Conservation (phyloP, 192 early-diverging fungal species). For the Podila minutissima region DNA sequence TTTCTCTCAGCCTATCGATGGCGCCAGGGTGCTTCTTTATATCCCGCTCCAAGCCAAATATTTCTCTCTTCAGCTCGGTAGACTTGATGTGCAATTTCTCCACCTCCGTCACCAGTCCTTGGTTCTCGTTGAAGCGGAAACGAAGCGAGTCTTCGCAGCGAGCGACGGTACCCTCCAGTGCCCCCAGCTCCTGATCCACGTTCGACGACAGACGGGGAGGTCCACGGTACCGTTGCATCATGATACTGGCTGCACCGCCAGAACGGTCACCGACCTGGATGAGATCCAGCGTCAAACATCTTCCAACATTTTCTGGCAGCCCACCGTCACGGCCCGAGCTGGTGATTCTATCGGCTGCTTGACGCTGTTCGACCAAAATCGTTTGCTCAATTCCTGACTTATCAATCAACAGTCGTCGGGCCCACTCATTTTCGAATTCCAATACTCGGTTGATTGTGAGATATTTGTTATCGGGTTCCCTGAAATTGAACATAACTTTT, state of each 20-base stretch:
- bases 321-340: slow-evolving; percentile 51
- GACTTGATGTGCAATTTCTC: slow-evolving; percentile 4
- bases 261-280: slow-evolving; percentile 66
- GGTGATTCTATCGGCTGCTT: slow-evolving; percentile 57
- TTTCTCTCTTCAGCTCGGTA: slow-evolving; percentile 5
- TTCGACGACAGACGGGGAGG: slow-evolving; percentile 34
- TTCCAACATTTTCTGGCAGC: slow-evolving; percentile 69
- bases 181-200: slow-evolving; percentile 53
- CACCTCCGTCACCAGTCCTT: slow-evolving; percentile 5
- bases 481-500: slow-evolving; percentile 75
- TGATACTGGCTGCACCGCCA: slow-evolving; percentile 51
- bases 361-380: slow-evolving; percentile 69
- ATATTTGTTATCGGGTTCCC: slow-evolving; percentile 67
- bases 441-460: slow-evolving; percentile 72
- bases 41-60: slow-evolving; percentile 12
- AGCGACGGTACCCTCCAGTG: slow-evolving; percentile 43
- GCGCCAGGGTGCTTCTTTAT: slow-evolving; percentile 12
- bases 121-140: slow-evolving; percentile 17
- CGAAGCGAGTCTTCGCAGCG: slow-evolving; percentile 42
- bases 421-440: slow-evolving; percentile 70
- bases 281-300: slow-evolving; percentile 68
- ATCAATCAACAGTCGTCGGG: slow-evolving; percentile 79
- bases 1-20: slow-evolving; percentile 11
- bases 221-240: slow-evolving; percentile 50
- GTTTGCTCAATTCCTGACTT: slow-evolving; percentile 72